These are phyloP conservation scores for Clonostachys solani DNA, from an alignment of 2,329 filamentous ascomycete species.

Conservation along the genomic window DNA sequence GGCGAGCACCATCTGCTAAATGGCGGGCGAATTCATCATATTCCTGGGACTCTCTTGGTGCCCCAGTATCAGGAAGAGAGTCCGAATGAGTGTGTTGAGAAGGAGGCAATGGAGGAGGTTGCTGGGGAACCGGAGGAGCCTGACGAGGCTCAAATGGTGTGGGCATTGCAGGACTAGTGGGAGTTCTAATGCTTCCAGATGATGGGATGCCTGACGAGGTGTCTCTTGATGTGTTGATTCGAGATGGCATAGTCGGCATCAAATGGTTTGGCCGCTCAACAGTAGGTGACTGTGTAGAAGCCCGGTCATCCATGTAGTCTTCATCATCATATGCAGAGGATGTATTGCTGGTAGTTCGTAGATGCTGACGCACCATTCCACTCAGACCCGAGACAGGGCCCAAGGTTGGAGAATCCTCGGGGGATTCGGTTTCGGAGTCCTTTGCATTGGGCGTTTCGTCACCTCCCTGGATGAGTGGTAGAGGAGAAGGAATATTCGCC, in stretches of 20 bases:
- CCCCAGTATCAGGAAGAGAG: constrained; percentile 7
- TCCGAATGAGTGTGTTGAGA: constrained; percentile 4
- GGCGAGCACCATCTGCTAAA: constrained; percentile 64
- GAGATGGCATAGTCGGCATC: no score
- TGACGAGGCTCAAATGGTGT: neutral
- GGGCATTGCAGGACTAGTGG: no score
- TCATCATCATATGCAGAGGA: constrained; percentile 71
- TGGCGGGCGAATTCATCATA: constrained; percentile 70
- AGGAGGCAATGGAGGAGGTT: constrained; percentile 1
- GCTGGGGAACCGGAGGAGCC: neutral
- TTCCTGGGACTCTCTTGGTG: constrained; percentile 35
- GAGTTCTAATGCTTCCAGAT: no score
- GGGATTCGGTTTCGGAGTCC: constrained; percentile 6
- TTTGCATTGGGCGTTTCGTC: constrained; percentile 5
- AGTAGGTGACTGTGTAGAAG: neutral
- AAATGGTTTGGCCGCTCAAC: neutral
- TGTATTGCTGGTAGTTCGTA: constrained; percentile 72
- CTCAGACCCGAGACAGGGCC: constrained; percentile 67
- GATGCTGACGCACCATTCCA: constrained; percentile 78
- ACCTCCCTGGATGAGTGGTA: constrained; percentile 26
- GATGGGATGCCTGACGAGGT: no score
- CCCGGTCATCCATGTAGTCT: neutral
- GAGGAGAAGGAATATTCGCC: constrained; percentile 36
- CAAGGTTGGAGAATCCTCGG: constrained; percentile 73
- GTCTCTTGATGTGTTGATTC: no score